Percentiles rank a stretch among this genome's conserved stretches.
phyloP scores from a whole-genome alignment of 2,329 filamentous ascomycete genomes.

The Pseudogymnoascus sp. region DNA sequence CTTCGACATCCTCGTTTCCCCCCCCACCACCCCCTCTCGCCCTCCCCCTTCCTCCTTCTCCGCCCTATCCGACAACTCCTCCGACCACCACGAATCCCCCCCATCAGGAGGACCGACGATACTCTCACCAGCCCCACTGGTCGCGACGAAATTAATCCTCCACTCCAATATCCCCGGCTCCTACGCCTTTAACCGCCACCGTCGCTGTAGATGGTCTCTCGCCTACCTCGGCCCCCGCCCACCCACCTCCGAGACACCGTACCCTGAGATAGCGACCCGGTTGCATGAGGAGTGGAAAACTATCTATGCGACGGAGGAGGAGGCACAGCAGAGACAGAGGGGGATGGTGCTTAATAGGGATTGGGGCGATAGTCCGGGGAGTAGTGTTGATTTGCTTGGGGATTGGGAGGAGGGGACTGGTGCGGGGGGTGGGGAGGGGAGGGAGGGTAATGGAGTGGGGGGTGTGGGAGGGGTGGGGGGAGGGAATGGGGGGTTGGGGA shows the following conservation, averaged over 20 bases:
- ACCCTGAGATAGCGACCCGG: slow-evolving; percentile 59
- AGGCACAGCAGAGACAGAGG: slow-evolving; percentile 44
- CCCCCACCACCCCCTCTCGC: slow-evolving; percentile 56
- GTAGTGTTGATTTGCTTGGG: slow-evolving; percentile 71
- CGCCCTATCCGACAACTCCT: slow-evolving; percentile 11
- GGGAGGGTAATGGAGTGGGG: slow-evolving; percentile 18
- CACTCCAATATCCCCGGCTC: slow-evolving; percentile 94
- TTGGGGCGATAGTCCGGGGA: slow-evolving; percentile 85
- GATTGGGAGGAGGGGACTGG: slow-evolving; percentile 67
- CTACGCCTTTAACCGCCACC: slow-evolving; percentile 92
- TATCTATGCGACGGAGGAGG: slow-evolving; percentile 48
- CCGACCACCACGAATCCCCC: too few relatives aligned
- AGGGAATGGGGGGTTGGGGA: slow-evolving; percentile 50
- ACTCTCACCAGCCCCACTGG: slow-evolving; percentile 50
- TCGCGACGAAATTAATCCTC: slow-evolving; percentile 84
- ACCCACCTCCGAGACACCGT: slow-evolving; percentile 54
- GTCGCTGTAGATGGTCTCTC: slow-evolving; percentile 80
- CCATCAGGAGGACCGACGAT: slow-evolving; percentile 8
- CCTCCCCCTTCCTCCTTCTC: slow-evolving; percentile 44
- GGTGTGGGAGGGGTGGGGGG: too few relatives aligned
- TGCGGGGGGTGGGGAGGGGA: slow-evolving; percentile 30
- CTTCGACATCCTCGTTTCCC: slow-evolving; percentile 87
- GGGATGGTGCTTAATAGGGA: slow-evolving; percentile 88
- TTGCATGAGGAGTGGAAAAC: slow-evolving; percentile 63
- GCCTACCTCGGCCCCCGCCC: slow-evolving; percentile 42